Evolutionary conservation across 2,329 filamentous ascomycete species (phyloP).

Genomic region (Aspergillus luchuensis): DNA sequence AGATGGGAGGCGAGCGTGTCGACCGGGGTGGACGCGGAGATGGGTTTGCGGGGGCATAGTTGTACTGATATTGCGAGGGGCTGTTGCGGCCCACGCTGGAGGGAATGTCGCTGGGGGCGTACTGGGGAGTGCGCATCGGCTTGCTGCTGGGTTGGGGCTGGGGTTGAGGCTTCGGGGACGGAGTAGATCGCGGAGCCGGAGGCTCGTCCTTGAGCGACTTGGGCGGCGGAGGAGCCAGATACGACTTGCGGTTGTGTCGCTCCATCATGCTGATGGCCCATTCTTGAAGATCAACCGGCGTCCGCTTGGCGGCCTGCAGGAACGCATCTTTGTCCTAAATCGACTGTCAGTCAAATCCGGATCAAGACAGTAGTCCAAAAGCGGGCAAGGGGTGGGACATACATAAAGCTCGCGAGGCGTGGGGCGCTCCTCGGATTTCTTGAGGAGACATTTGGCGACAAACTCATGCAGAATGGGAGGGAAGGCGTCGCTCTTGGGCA

Average conservation of each 20-base stretch:
- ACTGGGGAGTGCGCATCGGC: constrained; percentile 22
- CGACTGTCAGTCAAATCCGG: constrained; percentile 26
- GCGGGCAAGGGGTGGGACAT: constrained; percentile 41
- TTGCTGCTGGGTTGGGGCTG: constrained; percentile 25
- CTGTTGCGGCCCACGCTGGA: constrained; percentile 50
- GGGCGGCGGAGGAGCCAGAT: constrained; percentile 79
- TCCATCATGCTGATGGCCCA: constrained; percentile 97
- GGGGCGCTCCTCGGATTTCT: constrained; percentile 82
- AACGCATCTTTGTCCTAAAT: constrained; percentile 85
- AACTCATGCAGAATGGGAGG: constrained; percentile 93
- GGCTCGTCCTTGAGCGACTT: constrained; percentile 66
- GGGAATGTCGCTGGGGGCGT: constrained; percentile 70
- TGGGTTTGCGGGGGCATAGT: constrained; percentile 26
- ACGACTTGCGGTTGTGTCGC: constrained; percentile 91
- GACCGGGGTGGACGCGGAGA: constrained; percentile 26
- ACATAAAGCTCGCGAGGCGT: constrained; percentile 93
- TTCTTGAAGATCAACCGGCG: constrained; percentile 86
- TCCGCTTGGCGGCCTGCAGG: constrained; percentile 93
- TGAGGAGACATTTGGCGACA: constrained; percentile 92
- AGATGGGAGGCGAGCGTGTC: constrained; percentile 39
- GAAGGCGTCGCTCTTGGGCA: constrained; percentile 97
- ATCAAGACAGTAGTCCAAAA: neutral
- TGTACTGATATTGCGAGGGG: constrained; percentile 27
- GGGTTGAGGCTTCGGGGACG: constrained; percentile 29
- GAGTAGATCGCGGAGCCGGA: constrained; percentile 20